Evolutionary conservation across 768 basidiomycete genomes (phyloP), one percentile per base, ranked within the genome.

Genomic region (Myochromella boudieri): DNA sequence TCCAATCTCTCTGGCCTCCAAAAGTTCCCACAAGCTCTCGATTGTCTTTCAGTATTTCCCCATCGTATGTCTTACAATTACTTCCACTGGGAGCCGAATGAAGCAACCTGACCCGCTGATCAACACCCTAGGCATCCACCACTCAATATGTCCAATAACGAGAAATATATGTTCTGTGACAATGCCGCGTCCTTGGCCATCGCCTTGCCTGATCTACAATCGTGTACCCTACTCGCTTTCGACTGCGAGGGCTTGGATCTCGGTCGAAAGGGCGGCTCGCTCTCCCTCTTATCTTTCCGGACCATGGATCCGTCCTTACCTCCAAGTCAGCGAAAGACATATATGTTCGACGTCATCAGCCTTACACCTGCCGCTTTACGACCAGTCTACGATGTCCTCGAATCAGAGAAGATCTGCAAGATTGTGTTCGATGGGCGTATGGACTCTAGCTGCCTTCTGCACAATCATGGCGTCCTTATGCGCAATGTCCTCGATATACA

Each of bases 381-480:
- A 2, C 51, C 49, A 7, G 12, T 58, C 10, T 53, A 48, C 32
- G 37, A 52, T 37, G 36, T 55, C 15, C 46, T 58, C 14, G 41
- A 55, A 36, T 50, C 51, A 3, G 6, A 27, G 4, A n/a, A 12
- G 7, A 22, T 55, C 29, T 22, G 11, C 24, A 58, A 58, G 21
- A 41, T 58, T 25, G 39, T 58, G 11, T 58, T 47, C 38, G 56
- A 58, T 44, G 53, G 56, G 18, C 47, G 56, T 3, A 55, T 42
- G 44, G 54, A 58, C 33, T 55, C 28, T 22, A 55, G 54, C 37
- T 44, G 42, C 18, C 45, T 58, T 8, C 48, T 49, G 27, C 56
- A 58, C 20, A 48, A 52, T 15, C 20, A 37, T 20, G 37, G 40
- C 7, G 42, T 55, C 24, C 25, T 34, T 11, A 12, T 58, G 6